Percentiles rank a stretch among this genome's conserved stretches.
phyloP scores from a whole-genome alignment of 106 monocot species.

The Acorus calamus region DNA sequence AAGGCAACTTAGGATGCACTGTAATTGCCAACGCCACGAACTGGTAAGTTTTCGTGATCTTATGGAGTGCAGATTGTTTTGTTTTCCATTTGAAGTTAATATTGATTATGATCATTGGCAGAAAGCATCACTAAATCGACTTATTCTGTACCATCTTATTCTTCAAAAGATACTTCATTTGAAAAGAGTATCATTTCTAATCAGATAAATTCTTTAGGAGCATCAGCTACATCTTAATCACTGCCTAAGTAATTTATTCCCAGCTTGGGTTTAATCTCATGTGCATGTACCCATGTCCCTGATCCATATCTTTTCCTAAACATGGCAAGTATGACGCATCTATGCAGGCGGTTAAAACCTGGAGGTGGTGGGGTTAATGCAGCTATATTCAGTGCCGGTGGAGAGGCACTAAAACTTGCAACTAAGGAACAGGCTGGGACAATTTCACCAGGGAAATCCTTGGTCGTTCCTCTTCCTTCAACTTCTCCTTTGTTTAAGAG shows the following conservation, averaged over 20 bases:
- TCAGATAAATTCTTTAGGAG: no score
- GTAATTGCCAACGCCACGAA: constrained; percentile 92
- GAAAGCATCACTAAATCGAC: no score
- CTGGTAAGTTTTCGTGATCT: constrained; percentile 38
- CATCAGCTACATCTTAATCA: no score
- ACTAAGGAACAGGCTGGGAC: constrained; percentile 61
- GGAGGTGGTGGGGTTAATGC: constrained; percentile 99
- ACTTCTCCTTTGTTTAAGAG: constrained; percentile 62
- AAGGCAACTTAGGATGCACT: constrained; percentile 42
- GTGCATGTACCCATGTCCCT: no score
- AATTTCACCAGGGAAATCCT: constrained; percentile 61
- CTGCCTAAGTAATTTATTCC: no score
- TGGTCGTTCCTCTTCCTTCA: constrained; percentile 59
- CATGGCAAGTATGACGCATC: background rate
- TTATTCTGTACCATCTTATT: no score
- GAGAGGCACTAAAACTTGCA: constrained; percentile 57
- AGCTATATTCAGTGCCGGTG: constrained; percentile 81
- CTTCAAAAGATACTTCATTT: no score
- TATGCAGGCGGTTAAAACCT: constrained; percentile 66
- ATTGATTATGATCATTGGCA: no score
- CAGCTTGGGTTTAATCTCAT: no score
- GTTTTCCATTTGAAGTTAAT: no score
- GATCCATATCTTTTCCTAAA: no score
- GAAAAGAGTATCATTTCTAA: no score
- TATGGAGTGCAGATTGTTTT: background rate